Percentiles rank a stretch among this genome's conserved stretches.
Evolutionary conservation across 306 rosid genomes (phyloP).

Genomic region (Fragaria ananassa): DNA sequence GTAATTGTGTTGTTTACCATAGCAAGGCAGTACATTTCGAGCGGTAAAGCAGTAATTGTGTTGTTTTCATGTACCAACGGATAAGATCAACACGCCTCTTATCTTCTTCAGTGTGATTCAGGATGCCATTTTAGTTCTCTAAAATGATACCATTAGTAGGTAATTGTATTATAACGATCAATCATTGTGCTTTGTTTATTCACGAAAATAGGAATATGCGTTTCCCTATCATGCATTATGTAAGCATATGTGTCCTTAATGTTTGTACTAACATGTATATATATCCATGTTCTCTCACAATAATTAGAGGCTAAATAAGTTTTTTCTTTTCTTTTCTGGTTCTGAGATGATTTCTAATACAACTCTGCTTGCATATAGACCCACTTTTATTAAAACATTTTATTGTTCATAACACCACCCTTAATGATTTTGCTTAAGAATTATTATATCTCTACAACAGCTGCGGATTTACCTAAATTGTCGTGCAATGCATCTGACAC

Average conservation of each 20-base stretch:
- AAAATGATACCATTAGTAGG: background rate
- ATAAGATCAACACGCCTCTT: background rate
- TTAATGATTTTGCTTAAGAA: too few relatives aligned
- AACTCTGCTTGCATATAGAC: too few relatives aligned
- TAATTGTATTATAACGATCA: background rate
- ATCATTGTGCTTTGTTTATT: background rate
- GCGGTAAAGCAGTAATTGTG: background rate
- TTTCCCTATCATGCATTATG: conserved; percentile 8
- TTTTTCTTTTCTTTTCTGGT: background rate
- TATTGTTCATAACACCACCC: too few relatives aligned
- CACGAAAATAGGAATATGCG: background rate
- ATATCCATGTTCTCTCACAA: conserved; percentile 2
- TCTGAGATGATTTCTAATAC: too few relatives aligned
- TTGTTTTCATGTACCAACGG: background rate
- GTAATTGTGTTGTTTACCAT: background rate
- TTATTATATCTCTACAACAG: background rate
- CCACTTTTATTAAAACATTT: too few relatives aligned
- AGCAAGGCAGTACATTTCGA: background rate
- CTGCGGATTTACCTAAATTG: background rate
- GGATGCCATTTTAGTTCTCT: background rate
- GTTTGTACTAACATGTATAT: background rate
- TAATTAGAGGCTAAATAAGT: background rate
- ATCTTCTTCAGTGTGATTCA: background rate
- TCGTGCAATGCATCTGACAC: background rate
- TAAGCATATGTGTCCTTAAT: background rate